Evolutionary conservation across 495 filamentous ascomycete species (phyloP).

Genomic region (Penicillium antarcticum): DNA sequence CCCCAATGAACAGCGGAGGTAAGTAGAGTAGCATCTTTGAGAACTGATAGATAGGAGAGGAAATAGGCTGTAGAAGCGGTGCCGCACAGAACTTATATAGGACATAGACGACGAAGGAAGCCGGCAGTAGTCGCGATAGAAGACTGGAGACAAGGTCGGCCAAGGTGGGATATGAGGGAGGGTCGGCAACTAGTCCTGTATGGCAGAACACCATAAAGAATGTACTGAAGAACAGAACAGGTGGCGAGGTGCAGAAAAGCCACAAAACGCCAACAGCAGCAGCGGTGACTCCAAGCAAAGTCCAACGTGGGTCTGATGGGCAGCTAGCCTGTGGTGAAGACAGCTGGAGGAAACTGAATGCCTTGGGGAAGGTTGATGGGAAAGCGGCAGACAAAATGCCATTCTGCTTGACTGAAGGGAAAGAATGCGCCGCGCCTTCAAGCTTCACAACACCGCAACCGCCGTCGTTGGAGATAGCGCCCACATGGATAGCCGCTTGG

Average conservation of each 20-base stretch:
- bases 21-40: slow-evolving; percentile 75
- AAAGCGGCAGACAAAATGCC: slow-evolving; percentile 68
- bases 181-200: slow-evolving; percentile 75
- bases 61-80: slow-evolving; percentile 52
- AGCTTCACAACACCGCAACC: slow-evolving; percentile 74
- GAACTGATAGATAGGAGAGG: slow-evolving; percentile 54
- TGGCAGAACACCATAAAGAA: slow-evolving; percentile 76
- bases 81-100: slow-evolving; percentile 66
- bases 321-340: slow-evolving; percentile 38
- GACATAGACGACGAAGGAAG: slow-evolving; percentile 70
- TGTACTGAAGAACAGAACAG: slow-evolving; percentile 66
- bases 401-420: slow-evolving; percentile 53
- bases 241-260: slow-evolving; percentile 64
- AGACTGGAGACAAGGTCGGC: slow-evolving; percentile 63
- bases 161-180: slow-evolving; percentile 55
- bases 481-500: slow-evolving; percentile 75
- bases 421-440: slow-evolving; percentile 64
- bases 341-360: slow-evolving; percentile 61
- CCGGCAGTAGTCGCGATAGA: slow-evolving; percentile 72
- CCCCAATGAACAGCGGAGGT: slow-evolving; percentile 72
- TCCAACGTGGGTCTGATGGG: slow-evolving; percentile 65
- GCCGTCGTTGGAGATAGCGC: slow-evolving; percentile 65
- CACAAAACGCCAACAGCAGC: slow-evolving; percentile 63
- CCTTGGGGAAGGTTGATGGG: slow-evolving; percentile 72
- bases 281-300: slow-evolving; percentile 68